phyloP scores from a whole-genome alignment of 306 rosid species.

The Hylodesmum podocarpum region DNA sequence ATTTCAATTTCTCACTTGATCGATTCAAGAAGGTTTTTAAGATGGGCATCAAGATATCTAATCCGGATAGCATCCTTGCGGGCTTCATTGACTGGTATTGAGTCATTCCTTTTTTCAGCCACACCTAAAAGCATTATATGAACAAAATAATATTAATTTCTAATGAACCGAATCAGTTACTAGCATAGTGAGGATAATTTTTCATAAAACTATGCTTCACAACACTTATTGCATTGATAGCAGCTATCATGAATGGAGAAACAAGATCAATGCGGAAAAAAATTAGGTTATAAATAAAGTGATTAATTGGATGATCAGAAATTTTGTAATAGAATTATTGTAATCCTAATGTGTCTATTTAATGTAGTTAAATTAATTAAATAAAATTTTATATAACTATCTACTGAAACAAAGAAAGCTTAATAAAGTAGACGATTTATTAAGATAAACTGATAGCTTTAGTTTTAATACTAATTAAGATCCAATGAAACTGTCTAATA shows the following conservation, averaged over 20 bases:
- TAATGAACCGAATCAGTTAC: neutral
- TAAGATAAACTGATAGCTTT: no score
- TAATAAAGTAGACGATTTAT: no score
- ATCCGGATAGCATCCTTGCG: slow-evolving; percentile 50
- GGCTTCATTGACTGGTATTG: slow-evolving; percentile 37
- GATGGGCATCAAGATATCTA: slow-evolving; percentile 48
- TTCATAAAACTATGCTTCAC: neutral
- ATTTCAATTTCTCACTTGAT: slow-evolving; percentile 48
- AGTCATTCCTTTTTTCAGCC: slow-evolving; percentile 44
- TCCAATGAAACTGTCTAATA: no score
- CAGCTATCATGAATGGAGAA: neutral
- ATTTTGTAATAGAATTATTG: neutral
- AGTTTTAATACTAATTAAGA: no score
- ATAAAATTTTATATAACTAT: no score
- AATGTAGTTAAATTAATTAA: no score
- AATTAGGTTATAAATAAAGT: neutral
- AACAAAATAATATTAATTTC: neutral
- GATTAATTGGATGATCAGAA: neutral
- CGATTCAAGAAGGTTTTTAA: slow-evolving; percentile 43
- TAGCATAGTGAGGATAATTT: neutral
- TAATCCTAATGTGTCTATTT: neutral
- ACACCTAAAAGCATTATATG: slow-evolving; percentile 32
- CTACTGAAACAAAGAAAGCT: no score
- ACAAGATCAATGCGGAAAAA: neutral
- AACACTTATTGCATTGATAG: neutral